These are phyloP conservation scores for Chlorella variabilis DNA, from an alignment of 163 green algal species.

Conservation along the genomic window DNA sequence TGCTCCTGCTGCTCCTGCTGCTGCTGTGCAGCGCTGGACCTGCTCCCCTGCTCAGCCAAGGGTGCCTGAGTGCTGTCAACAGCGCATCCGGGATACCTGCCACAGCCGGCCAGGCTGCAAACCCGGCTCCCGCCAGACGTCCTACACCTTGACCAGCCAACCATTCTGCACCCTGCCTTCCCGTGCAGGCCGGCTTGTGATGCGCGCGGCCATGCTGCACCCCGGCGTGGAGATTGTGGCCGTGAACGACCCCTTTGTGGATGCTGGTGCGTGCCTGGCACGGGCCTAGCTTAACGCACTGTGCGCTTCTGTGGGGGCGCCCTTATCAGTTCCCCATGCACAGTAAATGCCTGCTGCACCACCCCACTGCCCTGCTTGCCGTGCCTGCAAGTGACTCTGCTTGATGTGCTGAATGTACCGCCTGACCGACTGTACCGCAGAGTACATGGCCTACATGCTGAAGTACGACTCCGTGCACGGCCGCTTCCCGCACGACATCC, in stretches of 20 bases:
- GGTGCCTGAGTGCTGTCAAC: too few species aligned
- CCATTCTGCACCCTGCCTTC: not conserved
- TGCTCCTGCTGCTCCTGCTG: not conserved
- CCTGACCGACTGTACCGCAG: not conserved
- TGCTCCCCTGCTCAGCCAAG: not conserved
- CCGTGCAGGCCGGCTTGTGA: slow-evolving; percentile 59
- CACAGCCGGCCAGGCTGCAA: too few species aligned
- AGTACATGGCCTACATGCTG: slow-evolving; percentile 68
- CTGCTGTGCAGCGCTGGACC: not conserved
- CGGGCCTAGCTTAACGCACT: too few species aligned
- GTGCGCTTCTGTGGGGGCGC: too few species aligned
- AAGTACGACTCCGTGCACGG: slow-evolving; percentile 97
- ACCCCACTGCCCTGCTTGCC: not conserved
- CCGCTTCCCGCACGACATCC: slow-evolving; percentile 68
- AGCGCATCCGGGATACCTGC: too few species aligned
- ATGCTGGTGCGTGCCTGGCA: slow-evolving; percentile 50
- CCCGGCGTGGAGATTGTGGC: slow-evolving; percentile 85
- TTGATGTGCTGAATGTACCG: too few species aligned
- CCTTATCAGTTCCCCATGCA: too few species aligned
- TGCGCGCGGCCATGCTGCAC: slow-evolving; percentile 72
- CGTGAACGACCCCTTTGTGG: slow-evolving; percentile 97
- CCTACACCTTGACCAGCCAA: too few species aligned
- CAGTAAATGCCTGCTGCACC: too few species aligned
- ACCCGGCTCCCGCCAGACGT: too few species aligned
- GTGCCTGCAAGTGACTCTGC: not conserved